Percentiles rank a stretch among this genome's conserved stretches.
phyloP scores from a whole-genome alignment of 352 stramenopile genomes.

The Thalassiosira gravida region DNA sequence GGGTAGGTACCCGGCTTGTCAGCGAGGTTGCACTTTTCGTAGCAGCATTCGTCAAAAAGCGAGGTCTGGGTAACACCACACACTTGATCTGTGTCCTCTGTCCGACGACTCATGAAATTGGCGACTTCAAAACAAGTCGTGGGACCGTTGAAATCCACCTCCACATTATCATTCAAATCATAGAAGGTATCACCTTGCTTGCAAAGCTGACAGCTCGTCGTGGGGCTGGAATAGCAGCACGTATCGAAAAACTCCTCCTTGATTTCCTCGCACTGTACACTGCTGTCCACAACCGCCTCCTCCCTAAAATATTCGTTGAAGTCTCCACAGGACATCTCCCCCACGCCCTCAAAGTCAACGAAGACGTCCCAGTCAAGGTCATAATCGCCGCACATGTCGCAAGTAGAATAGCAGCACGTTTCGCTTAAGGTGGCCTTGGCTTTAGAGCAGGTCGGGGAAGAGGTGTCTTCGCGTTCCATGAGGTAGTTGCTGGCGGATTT shows the following conservation, averaged over 20 bases:
- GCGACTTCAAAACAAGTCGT: conserved; percentile 63
- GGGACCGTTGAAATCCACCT: conserved; percentile 67
- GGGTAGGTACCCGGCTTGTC: conserved; percentile 44
- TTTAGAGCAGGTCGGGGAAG: conserved; percentile 39
- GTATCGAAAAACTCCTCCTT: conserved; percentile 42
- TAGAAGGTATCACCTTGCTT: conserved; percentile 59
- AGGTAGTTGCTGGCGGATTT: conserved; percentile 55
- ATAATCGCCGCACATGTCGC: conserved; percentile 62
- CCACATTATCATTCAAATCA: conserved; percentile 60
- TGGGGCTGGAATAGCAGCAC: conserved; percentile 63
- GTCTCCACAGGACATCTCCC: conserved; percentile 62
- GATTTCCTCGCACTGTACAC: conserved; percentile 43
- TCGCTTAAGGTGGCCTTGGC: conserved; percentile 43
- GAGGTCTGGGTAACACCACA: conserved; percentile 55
- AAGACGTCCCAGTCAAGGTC: conserved; percentile 67
- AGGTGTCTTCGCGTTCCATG: conserved; percentile 50
- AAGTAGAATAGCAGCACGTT: conserved; percentile 62
- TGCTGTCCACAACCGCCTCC: conserved; percentile 44
- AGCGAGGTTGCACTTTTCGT: conserved; percentile 59
- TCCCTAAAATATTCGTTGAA: conserved; percentile 64
- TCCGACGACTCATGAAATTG: conserved; percentile 55
- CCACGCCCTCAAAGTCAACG: conserved; percentile 44
- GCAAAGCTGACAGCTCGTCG: conserved; percentile 63
- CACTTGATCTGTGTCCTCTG: conserved; percentile 50
- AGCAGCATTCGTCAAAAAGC: conserved; percentile 64